Evolutionary conservation across 2,329 filamentous ascomycete species (phyloP).

Genomic region (Curvularia verruculosa): DNA sequence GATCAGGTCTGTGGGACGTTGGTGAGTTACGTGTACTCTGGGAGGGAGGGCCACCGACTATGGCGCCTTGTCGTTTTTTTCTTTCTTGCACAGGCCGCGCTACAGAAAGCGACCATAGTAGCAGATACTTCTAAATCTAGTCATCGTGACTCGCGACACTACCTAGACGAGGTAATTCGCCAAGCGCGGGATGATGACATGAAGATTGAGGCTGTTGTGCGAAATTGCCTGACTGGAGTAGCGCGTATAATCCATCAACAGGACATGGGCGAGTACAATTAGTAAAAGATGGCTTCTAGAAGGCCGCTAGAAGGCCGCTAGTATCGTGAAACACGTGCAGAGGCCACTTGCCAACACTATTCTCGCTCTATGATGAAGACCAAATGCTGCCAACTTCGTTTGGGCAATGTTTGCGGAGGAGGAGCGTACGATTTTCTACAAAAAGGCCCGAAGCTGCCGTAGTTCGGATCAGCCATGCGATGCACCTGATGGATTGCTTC

Average conservation of each 20-base stretch:
- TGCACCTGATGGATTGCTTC: conserved; percentile 12
- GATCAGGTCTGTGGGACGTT: conserved; percentile 18
- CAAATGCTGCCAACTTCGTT: conserved; percentile 20
- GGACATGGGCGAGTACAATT: conserved; percentile 33
- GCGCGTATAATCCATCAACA: conserved; percentile 17
- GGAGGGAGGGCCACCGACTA: conserved; percentile 2
- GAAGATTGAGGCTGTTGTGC: conserved; percentile 17
- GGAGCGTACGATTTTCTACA: conserved; percentile 9
- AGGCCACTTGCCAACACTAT: conserved; percentile 20
- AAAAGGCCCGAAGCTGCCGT: conserved; percentile 13
- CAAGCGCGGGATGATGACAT: conserved; percentile 27
- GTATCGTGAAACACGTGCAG: conserved; percentile 34
- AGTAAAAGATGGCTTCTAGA: conserved; percentile 30
- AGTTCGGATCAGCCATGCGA: conserved; percentile 12
- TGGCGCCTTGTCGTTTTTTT: conserved; percentile 12
- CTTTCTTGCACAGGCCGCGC: conserved; percentile 6
- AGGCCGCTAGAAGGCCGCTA: conserved; percentile 40
- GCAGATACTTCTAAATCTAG: conserved; percentile 8
- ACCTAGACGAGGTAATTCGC: conserved; percentile 7
- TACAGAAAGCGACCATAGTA: not conserved
- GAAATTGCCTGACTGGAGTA: conserved; percentile 22
- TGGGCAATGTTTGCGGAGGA: conserved; percentile 15
- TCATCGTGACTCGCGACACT: conserved; percentile 16
- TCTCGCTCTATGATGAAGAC: conserved; percentile 17
- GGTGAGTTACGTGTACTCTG: conserved; percentile 14